phyloP scores from a whole-genome alignment of 371 early-diverging fungal genomes.

The Actinomortierella ambigua region DNA sequence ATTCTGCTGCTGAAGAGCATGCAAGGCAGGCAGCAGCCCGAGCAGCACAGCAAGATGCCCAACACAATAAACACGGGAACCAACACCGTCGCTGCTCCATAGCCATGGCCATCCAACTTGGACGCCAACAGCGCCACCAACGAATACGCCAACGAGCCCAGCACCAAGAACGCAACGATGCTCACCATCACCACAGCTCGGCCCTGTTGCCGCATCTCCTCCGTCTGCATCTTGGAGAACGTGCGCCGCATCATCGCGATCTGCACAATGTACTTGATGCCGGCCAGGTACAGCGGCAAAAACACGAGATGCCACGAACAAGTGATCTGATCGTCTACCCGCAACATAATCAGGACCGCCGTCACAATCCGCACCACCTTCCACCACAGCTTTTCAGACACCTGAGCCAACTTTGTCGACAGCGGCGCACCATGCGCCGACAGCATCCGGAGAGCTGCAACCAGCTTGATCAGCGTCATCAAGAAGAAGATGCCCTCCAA shows the following conservation, averaged over 20 bases:
- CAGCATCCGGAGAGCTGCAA: slow-evolving; percentile 7
- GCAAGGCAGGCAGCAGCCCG: slow-evolving; percentile 80
- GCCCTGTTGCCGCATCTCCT: slow-evolving; percentile 54
- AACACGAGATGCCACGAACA: slow-evolving; percentile 83
- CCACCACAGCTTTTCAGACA: slow-evolving; percentile 66
- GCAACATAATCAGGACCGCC: slow-evolving; percentile 64
- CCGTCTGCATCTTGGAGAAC: slow-evolving; percentile 56
- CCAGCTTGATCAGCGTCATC: slow-evolving; percentile 13
- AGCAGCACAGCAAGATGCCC: slow-evolving; percentile 67
- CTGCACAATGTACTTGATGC: slow-evolving; percentile 59
- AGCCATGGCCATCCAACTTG: slow-evolving; percentile 59
- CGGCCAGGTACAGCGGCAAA: slow-evolving; percentile 76
- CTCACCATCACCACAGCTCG: slow-evolving; percentile 57
- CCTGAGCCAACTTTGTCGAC: slow-evolving; percentile 9
- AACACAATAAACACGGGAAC: slow-evolving; percentile 84
- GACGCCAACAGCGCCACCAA: slow-evolving; percentile 73
- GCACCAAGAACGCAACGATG: slow-evolving; percentile 53
- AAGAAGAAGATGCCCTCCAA: slow-evolving; percentile 28
- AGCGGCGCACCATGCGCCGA: slow-evolving; percentile 8
- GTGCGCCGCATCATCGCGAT: slow-evolving; percentile 53
- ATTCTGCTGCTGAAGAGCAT: slow-evolving; percentile 18
- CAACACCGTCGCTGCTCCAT: slow-evolving; percentile 68
- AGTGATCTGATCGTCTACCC: slow-evolving; percentile 58
- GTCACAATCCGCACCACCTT: slow-evolving; percentile 57
- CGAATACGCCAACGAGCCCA: slow-evolving; percentile 66